These are phyloP conservation scores for Stachybotrys echinatus DNA, from an alignment of 2,329 filamentous ascomycete genomes.

Conservation along the genomic window DNA sequence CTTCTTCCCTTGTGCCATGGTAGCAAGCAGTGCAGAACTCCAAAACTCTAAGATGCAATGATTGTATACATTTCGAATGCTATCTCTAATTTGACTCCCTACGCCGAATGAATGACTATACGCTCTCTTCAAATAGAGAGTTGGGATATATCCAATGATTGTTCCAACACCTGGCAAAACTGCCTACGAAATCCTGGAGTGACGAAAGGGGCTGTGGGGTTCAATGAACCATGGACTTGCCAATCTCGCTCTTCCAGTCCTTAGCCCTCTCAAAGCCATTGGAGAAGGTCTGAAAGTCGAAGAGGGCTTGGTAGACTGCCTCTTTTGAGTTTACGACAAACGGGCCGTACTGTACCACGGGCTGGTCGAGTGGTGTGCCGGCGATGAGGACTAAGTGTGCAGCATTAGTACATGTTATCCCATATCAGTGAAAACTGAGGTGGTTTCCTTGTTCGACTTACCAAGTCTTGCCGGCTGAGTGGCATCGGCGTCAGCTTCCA, in stretches of 20 bases:
- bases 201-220: no score
- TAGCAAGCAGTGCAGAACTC: no score
- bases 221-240: conserved; percentile 60
- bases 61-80: no score
- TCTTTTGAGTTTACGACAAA: conserved; percentile 73
- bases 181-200: no score
- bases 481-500: conserved; percentile 62
- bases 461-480: conserved; percentile 49
- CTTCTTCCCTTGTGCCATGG: no score
- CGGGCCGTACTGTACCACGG: conserved; percentile 77
- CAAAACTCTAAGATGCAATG: no score
- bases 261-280: conserved; percentile 79
- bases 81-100: no score
- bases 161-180: no score
- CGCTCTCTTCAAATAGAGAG: no score
- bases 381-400: conserved; percentile 59
- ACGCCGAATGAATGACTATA: no score
- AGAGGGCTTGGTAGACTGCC: conserved; percentile 70
- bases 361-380: conserved; percentile 74
- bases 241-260: conserved; percentile 82
- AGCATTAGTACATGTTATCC: conserved; percentile 1
- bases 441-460: conserved; percentile 12
- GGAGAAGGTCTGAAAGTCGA: conserved; percentile 65
- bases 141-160: no score
- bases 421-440: not conserved